Evolutionary conservation across 2,329 filamentous ascomycete genomes (phyloP), one percentile per base, ranked within the genome.

Genomic region (Penicillium expansum): DNA sequence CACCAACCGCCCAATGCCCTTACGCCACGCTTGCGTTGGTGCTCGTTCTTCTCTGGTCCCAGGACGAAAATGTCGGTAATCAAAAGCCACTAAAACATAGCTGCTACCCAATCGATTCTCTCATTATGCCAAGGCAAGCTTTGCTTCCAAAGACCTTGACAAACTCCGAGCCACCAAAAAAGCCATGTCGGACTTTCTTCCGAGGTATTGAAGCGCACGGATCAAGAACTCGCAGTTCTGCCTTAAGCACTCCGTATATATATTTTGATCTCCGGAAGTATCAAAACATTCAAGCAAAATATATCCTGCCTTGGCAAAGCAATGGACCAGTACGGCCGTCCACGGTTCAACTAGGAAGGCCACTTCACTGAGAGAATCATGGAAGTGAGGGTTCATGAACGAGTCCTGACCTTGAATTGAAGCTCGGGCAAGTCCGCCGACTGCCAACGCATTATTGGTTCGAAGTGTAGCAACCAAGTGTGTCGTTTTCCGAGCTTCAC

Each of bases 281-380:
- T 45, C 37, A 27, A 63, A 18, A 1, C 32, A 51, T 8, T 76
- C 71, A 5, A 84, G 68, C 16, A 76, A 63, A 4, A 77, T 65
- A 18, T 70, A 69, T 10, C 70, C 77, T 0, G 81, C 79, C 63
- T 78, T 81, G 24, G 79, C 76, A 56, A 85, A 85, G 0, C 78
- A 78, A 27, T 81, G 74, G 42, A 84, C 79, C 29, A 85, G 69
- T 3, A 85, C 78, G 38, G 80, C 78, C 1, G 82, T 84, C 83
- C 83, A 86, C 2, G 83, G 83, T 61, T 86, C 83, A 0, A 82
- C 84, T 54, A 86, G 65, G n/a, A 86, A 73, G 1, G 83, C 79
- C 2, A 80, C 82, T 56, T 83, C 76, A 41, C 78, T 81, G 24
- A 84, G 74, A 0, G 82, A 81, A 55, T 80, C 79, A 64, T 84